Base-by-base conservation (phyloP, 192 early-diverging fungal species). In the Paraglomus occultum region DNA sequence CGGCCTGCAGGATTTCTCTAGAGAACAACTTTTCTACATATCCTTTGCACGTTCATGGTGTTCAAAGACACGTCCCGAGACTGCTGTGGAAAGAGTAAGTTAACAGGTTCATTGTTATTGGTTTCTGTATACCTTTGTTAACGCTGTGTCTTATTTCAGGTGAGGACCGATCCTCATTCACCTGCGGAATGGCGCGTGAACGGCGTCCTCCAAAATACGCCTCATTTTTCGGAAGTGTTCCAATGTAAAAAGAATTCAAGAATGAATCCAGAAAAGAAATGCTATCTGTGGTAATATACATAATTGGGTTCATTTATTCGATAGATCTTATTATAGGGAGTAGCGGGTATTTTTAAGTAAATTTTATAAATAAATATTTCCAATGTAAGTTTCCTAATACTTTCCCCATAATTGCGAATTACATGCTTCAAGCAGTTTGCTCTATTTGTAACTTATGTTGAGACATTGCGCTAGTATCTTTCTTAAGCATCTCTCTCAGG, bases 401-500 rank as follows among this genome's bases (percentile, higher is more conserved):
- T 31, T 31, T 31, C 31, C 31, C 31, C 31, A 3, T 31, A 31
- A 31, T 31, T 31, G 31, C 3, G 31, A 31, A 31, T 31, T 31
- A 1, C 31, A 31, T 31, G 3, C 31, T 31, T 31, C 3, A 31
- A 31, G 31, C 31, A 31, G 43, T 6, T 45, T 42, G 51, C 62
- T 45, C 8, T 39, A 23, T 57, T 57, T 57, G 54, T 20, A 57
- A 10, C 2, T 57, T 1, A 57, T 57, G 38, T 76, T 90, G 87
- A 67, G 79, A 78, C 1, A 74, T 79, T 1, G 85, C 65, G 7
- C 85, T 82, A 9, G 90, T 89, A 45, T 87, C 84, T 53, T 81
- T 69, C 49, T 87, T 83, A 74, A 89, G 89, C 20, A 97, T 77
- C 76, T 99, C 97, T 17, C 96, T 84, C 63, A 99, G 76, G n/a